Evolutionary conservation across 805 yeast species (phyloP), one percentile per base, ranked within the genome.

Genomic region (Teunomyces stri): DNA sequence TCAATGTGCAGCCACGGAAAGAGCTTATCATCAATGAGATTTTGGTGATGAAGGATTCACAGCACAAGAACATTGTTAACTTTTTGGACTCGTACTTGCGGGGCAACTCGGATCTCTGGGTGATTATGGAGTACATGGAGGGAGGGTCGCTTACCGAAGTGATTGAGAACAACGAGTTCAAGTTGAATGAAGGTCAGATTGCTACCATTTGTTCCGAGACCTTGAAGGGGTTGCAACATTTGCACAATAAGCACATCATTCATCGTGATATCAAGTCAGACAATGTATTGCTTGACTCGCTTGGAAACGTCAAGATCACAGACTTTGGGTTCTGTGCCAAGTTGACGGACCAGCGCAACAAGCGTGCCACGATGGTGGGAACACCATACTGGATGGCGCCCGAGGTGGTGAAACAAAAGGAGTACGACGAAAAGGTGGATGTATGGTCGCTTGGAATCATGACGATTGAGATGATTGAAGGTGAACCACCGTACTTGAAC

Each of bases 81-180:
- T 94, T 89, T 67, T 69, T 94, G 50, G 98, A 92, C 61, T 89
- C 97, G 1, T 95, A 89, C 60, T 70, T 92, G 52, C 78, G 90
- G 46, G 89, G 89, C 3, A 74, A 77, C 42, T 78, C 80, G 49
- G 97, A 94, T 60, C 74, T 94, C 50, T 92, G 98, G 97, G 99
- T 94, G n/a, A 87, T 95, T 28, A 94, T 94, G 99, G 99, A 94
- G 67, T 95, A 84, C 65, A 94, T 94, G 99, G 97, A 95, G 70
- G 99, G 99, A 46, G 99, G 99, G 1, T 87, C 97, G 4, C 73
- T 94, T 56, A 94, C 98, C 0, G 99, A 94, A 69, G 88, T 95
- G 35, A 91, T 95, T 60, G 96, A 90, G 47, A 88, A 90, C 68
- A 91, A 91, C 64, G 84, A 83, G 45, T 65, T 58, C 53, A 76